phyloP scores from a whole-genome alignment of 2,329 filamentous ascomycete species.

The Diplodia intermedia region DNA sequence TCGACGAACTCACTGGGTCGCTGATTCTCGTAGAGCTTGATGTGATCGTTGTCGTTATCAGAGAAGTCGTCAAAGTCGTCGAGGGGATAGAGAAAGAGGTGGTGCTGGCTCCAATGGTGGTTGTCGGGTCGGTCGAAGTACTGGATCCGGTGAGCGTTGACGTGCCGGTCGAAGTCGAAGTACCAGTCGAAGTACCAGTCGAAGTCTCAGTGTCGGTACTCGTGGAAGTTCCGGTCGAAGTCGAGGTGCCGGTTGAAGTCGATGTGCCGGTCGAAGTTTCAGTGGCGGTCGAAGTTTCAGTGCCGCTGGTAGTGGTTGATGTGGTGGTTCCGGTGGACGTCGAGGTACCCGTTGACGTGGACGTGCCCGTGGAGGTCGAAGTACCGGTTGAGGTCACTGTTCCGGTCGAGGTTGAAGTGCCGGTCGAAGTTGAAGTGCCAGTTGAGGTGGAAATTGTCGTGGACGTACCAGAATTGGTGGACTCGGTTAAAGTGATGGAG shows the following conservation, averaged over 20 bases:
- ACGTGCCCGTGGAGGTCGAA: background rate
- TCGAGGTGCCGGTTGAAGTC: background rate
- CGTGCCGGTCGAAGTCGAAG: background rate
- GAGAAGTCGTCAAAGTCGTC: background rate
- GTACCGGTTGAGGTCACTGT: background rate
- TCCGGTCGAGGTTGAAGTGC: background rate
- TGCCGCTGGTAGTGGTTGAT: background rate
- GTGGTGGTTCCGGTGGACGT: background rate
- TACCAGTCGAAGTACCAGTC: background rate
- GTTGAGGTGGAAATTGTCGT: background rate
- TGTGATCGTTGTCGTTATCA: background rate
- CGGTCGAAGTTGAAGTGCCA: background rate
- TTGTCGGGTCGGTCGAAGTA: background rate
- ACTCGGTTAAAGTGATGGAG: background rate
- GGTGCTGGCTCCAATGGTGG: background rate
- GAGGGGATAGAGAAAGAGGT: background rate
- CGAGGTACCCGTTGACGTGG: background rate
- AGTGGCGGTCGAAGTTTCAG: background rate
- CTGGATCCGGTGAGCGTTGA: background rate
- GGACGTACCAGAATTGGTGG: background rate
- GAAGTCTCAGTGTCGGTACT: background rate
- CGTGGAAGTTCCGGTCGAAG: background rate
- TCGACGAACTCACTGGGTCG: background rate
- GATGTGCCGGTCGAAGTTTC: background rate
- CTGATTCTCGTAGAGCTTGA: constrained; percentile 7